Base-by-base conservation (phyloP, 805 yeast genomes). In the Isabelozyma heimii region DNA sequence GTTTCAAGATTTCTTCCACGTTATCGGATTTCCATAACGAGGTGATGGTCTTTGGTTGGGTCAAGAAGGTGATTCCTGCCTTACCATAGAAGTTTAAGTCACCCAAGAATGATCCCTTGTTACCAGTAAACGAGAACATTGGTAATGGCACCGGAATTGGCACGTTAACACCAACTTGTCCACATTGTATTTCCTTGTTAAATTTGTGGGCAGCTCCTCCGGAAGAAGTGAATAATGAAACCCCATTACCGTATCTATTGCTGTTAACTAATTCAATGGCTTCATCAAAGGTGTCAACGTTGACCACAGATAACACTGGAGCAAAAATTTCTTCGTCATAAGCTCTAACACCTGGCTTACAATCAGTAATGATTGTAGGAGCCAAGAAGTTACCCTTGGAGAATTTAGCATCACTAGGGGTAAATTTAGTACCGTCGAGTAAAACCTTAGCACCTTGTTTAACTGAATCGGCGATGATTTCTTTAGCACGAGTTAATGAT, bases 101-200 rank as follows among this genome's bases (percentile, higher is more conserved):
- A 35, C 91, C 91, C 55, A 85, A 74, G 79, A 86, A 85, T 6
- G 89, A 83, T 37, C 82, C 87, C 70, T 84, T 84, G 66, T 81
- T 81, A 26, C 91, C 91, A 10, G 91, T 86, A 72, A 85, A 85
- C 3, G 89, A 83, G 67, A 85, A 85, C 88, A 86, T 83, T 51
- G 91, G 91, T 64, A 86, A 72, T 44, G 91, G 91, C 15, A 85
- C 91, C 5, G 91, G 91, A 52, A 85, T 86, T 13, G 91, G 91
- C 37, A 85, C 89, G 59, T 85, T 85, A 57, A 85, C 76, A 48
- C 91, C 91, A 45, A 85, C 87, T 67, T 85, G 91, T 30, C 91
- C 91, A 48, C 85, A 82, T 50, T 84, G 87, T 52, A 85, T 80
- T 54, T 81, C 76, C 67, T 77, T 81, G 63, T 79, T 84, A 73